Evolutionary conservation across 257 asterid species (phyloP).

Genomic region (Ilex aquifolium): DNA sequence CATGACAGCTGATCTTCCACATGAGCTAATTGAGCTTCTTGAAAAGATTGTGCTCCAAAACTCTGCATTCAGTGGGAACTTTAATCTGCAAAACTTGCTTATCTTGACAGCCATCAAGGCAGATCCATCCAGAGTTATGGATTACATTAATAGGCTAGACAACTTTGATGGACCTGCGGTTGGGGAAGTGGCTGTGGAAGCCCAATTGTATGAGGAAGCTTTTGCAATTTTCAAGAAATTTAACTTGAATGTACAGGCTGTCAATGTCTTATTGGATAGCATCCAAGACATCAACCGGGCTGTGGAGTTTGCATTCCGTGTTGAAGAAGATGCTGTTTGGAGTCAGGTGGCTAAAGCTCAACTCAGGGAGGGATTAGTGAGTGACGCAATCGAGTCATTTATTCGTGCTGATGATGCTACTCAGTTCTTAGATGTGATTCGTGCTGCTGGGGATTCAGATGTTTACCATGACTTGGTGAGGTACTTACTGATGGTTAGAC

Average conservation of each 20-base stretch:
- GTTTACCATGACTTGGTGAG: slow-evolving; percentile 94
- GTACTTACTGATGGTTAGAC: slow-evolving; percentile 96
- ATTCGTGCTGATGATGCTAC: slow-evolving; percentile 97
- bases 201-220: slow-evolving; percentile 89
- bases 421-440: slow-evolving; percentile 81
- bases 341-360: slow-evolving; percentile 98
- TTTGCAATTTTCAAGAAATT: slow-evolving; percentile 95
- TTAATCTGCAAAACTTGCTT: slow-evolving; percentile 86
- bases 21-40: slow-evolving; percentile 94
- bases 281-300: slow-evolving; percentile 92
- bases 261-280: slow-evolving; percentile 80
- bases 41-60: slow-evolving; percentile 98
- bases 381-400: slow-evolving; percentile 97
- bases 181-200: slow-evolving; percentile 98
- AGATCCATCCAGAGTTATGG: slow-evolving; percentile 97
- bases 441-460: slow-evolving; percentile 79
- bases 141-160: slow-evolving; percentile 90
- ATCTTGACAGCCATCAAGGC: slow-evolving; percentile 97
- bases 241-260: slow-evolving; percentile 98
- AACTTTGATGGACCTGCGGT: slow-evolving; percentile 99
- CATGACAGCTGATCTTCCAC: slow-evolving; percentile 99
- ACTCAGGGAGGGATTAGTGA: slow-evolving; percentile 91
- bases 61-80: slow-evolving; percentile 98
- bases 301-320: slow-evolving; percentile 97
- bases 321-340: slow-evolving; percentile 98